Base-by-base conservation (phyloP, 129 eudicot genomes). In the Erigeron canadensis region DNA sequence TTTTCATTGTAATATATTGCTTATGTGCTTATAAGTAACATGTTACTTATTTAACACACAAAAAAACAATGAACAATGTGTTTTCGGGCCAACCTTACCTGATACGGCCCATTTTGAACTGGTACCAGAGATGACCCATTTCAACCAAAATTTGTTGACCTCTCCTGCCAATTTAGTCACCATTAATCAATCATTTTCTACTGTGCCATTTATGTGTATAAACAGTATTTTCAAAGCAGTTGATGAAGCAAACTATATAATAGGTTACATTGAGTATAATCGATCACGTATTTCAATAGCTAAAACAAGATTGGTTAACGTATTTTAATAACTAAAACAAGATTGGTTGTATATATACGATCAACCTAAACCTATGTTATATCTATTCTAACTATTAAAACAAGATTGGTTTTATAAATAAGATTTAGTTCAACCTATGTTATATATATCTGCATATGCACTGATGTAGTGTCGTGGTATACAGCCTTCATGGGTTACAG, bases 401-500 rank as follows among this genome's bases (percentile, higher is more conserved):
- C 34, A 28, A 28, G 34, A 21, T 65, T 44, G 51, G 70, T 42
- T 65, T 8, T 40, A 5, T 7, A 39, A 16, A 65, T 21, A 65
- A 65, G 69, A 17, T 71, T 65, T 8, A 37, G 43, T 51, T 69
- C 37, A 50, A 42, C 12, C 8, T 44, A 16, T 39, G 16, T n/a
- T 15, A 19, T 17, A 16, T 69, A 5, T 50, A 41, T 62, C 2
- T 55, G 40, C 42, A n/a, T 43, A 46, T 54, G 15, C 57, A 48
- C 77, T 77, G 59, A 77, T 63, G 45, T 62, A 56, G 48, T 62
- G 70, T 15, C 59, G 34, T 63, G 42, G 43, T 62, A 19, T 63
- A 47, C 91, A 95, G 99, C 78, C 97, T 47, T 90, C 97, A 67
- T 95, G 99, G 99, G 97, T 95, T 67, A 90, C 97, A 34, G 99